Conservation (phyloP, 495 filamentous ascomycete species). For the Penicillium crystallinum region DNA sequence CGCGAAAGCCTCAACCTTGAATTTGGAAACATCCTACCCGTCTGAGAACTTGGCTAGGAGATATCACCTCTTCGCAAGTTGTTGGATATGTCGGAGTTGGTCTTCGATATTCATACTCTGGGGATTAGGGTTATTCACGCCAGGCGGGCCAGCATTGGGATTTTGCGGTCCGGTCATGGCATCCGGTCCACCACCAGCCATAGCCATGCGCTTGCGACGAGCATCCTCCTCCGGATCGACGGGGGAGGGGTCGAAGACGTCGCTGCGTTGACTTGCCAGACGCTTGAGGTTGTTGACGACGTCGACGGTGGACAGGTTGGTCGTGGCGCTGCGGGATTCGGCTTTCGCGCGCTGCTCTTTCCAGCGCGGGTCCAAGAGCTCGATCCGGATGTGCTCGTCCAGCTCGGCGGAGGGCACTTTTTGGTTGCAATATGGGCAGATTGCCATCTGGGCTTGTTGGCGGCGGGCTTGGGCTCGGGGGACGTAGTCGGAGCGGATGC, state of each 20-base stretch:
- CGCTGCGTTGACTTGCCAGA: slow-evolving; percentile 84
- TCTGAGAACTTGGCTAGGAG: not conserved
- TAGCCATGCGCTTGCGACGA: slow-evolving; percentile 70
- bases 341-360: slow-evolving; percentile 90
- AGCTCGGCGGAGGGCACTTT: slow-evolving; percentile 81
- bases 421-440: slow-evolving; percentile 94
- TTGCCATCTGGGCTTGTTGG: slow-evolving; percentile 58
- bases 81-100: slow-evolving; percentile 46
- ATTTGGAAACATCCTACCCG: not conserved
- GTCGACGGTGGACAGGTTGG: slow-evolving; percentile 80
- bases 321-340: slow-evolving; percentile 76
- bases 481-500: slow-evolving; percentile 89
- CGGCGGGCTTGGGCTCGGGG: slow-evolving; percentile 72
- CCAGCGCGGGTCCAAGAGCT: slow-evolving; percentile 92
- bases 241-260: slow-evolving; percentile 71
- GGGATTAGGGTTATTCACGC: slow-evolving; percentile 26
- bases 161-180: slow-evolving; percentile 11
- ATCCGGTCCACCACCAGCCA: not conserved
- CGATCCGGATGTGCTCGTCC: slow-evolving; percentile 92
- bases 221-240: slow-evolving; percentile 60
- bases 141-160: slow-evolving; percentile 24
- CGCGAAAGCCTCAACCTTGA: slow-evolving; percentile 4
- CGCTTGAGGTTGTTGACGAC: slow-evolving; percentile 94
- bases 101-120: slow-evolving; percentile 46
- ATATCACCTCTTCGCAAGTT: slow-evolving; percentile 31